These are phyloP conservation scores for Botrytis paeoniae DNA, from an alignment of 2,329 filamentous ascomycete genomes.

Conservation along the genomic window DNA sequence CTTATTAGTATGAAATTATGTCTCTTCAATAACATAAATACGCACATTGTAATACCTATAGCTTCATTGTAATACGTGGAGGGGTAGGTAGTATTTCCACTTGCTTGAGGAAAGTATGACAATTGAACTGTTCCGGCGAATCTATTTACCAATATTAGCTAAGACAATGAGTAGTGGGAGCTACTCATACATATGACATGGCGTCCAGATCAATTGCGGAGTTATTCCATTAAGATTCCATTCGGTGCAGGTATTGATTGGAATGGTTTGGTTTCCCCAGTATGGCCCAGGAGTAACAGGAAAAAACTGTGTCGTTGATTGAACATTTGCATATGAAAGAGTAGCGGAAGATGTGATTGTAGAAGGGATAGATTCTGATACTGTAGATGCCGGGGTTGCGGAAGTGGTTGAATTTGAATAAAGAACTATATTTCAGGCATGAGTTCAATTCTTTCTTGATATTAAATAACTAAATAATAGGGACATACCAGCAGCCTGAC, in stretches of 20 bases:
- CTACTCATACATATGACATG: constrained; percentile 22
- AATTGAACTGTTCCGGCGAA: constrained; percentile 25
- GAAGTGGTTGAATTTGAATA: not conserved
- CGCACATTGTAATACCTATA: constrained; percentile 24
- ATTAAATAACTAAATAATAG: not conserved
- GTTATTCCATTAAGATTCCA: constrained; percentile 9
- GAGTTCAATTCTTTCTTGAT: not conserved
- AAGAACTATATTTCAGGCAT: not conserved
- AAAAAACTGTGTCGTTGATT: constrained; percentile 11
- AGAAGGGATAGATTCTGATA: not conserved
- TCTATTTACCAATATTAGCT: constrained; percentile 12
- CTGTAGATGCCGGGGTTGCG: not conserved
- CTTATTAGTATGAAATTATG: not conserved
- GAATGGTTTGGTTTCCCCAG: constrained; percentile 25
- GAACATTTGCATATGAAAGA: not conserved
- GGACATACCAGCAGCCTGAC: constrained; percentile 6
- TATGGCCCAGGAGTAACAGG: constrained; percentile 7
- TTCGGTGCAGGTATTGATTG: constrained; percentile 23
- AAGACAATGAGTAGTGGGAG: not conserved
- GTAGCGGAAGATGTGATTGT: constrained; percentile 21
- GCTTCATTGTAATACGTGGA: constrained; percentile 22
- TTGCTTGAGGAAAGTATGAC: constrained; percentile 26
- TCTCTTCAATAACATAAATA: not conserved
- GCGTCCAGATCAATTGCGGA: constrained; percentile 18
- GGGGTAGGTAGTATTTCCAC: constrained; percentile 21